A percentile compares a stretch with the other conserved stretches of the same genome.
Conservation (phyloP, 164 flowering plant species). For the Berberis thunbergii region DNA sequence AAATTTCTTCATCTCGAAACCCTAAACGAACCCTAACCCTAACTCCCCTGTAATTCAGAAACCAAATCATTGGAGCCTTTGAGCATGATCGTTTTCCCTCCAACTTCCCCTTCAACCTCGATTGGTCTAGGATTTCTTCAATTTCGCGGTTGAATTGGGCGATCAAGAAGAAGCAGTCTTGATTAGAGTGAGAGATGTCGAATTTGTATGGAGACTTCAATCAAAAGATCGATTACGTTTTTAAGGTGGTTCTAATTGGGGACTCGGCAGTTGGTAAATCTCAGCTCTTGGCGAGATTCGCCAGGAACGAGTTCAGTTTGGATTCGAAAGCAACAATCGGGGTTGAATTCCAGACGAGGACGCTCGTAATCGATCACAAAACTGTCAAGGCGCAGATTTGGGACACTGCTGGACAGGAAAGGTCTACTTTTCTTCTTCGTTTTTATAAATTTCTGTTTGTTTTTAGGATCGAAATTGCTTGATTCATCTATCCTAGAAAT, state of each 20-base stretch:
- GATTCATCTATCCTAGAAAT: too few species aligned
- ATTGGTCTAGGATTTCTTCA: background rate
- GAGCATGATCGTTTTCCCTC: background rate
- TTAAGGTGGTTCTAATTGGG: conserved; percentile 62
- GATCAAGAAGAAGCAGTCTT: background rate
- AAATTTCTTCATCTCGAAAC: background rate
- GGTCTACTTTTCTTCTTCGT: conserved; percentile 16
- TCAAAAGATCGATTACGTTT: conserved; percentile 60
- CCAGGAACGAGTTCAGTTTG: conserved; percentile 54
- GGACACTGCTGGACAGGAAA: conserved; percentile 73
- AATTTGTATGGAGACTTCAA: conserved; percentile 54
- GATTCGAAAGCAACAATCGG: conserved; percentile 73
- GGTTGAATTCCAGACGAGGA: conserved; percentile 64
- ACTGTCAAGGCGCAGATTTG: conserved; percentile 73
- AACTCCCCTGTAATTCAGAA: background rate
- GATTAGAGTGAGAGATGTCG: conserved; percentile 20
- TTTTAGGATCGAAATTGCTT: too few species aligned
- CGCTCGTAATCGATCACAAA: conserved; percentile 46
- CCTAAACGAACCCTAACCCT: background rate
- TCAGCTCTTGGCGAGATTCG: conserved; percentile 54
- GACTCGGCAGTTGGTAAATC: conserved; percentile 71
- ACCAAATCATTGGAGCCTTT: background rate
- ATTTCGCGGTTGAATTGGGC: too few species aligned
- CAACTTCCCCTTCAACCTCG: background rate
- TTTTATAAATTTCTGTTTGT: too few species aligned